Base-by-base conservation (phyloP, 306 rosid genomes). In the Cucurbita moschata region DNA sequence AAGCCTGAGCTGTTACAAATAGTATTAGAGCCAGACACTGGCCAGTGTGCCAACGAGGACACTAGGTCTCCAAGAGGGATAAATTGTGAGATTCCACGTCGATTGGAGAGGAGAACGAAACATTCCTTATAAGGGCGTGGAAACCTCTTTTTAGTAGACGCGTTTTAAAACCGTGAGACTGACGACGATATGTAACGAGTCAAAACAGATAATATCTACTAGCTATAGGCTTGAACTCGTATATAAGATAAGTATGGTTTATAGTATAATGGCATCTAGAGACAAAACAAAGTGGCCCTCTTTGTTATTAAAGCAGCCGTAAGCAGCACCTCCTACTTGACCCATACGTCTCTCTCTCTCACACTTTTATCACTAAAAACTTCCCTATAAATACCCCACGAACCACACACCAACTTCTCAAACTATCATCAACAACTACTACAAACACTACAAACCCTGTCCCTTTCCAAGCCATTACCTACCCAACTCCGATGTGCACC, bases 271-370 rank as follows among this genome's bases (percentile, higher is more conserved):
- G 7, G 7, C 10, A 46, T 47, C 52, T 11, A 3, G 5, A 50
- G 72, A 66, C 72, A 66, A 66, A 66, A 66, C 72, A 5, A 66
- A 66, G 72, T 66, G 72, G 72, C 72, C n/a, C 1, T 23, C 18
- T 42, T 66, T 14, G 4, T 47, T 47, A 40, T 37, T 14, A 64
- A 65, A 65, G 50, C 43, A 39, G 72, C 72, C 51, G 42, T 43
- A 42, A 43, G 39, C 38, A 44, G 52, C 72, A 66, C 72, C 54
- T 44, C 53, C 51, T 63, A 66, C 72, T 66, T 66, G 72, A 66
- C 53, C 72, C 72, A 44, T 26, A 66, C 72, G 72, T 66, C 72
- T 66, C 72, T 66, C 72, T 65, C 49, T 63, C 67, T 61, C 52
- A 0, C 35, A 30, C 35, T 30, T 15, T 14, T 37, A 19, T 14